Conservation (phyloP, 83 land plant genomes). For the Isoetes engelmannii region DNA sequence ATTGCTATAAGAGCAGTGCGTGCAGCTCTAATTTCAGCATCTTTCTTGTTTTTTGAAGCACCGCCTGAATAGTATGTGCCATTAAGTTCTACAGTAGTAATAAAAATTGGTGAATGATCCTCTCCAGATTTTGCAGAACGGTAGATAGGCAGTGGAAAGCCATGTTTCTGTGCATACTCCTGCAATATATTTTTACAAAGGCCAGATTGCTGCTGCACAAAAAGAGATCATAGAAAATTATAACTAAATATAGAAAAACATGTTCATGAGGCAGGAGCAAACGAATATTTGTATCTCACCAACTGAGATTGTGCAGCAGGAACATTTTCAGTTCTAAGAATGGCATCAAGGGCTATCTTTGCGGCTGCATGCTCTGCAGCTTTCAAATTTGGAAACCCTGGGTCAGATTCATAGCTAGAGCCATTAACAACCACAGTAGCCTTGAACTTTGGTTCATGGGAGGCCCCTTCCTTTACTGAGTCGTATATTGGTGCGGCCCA, state of each 20-base stretch:
- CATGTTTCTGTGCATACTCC: constrained; percentile 8
- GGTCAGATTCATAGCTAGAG: constrained; percentile 50
- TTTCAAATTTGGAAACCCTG: constrained; percentile 57
- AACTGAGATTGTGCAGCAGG: too few relatives aligned
- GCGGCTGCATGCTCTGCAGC: constrained; percentile 89
- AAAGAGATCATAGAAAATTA: too few relatives aligned
- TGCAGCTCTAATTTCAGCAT: constrained; percentile 29
- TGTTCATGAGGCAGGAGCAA: too few relatives aligned
- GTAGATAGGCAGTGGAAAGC: constrained; percentile 25
- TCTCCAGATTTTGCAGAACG: constrained; percentile 4
- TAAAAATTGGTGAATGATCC: constrained; percentile 2
- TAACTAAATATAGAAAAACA: too few relatives aligned
- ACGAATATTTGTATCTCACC: too few relatives aligned
- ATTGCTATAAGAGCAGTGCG: constrained; percentile 22
- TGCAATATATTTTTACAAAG: constrained; percentile 38
- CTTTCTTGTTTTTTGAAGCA: constrained; percentile 25
- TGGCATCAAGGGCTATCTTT: constrained; percentile 56
- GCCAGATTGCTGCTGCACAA: constrained; percentile 36
- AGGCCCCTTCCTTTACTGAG: constrained; percentile 59
- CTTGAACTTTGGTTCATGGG: constrained; percentile 61
- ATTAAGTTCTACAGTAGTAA: constrained; percentile 19
- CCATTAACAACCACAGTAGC: constrained; percentile 60
- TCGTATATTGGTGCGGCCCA: constrained; percentile 59
- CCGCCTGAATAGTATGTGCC: constrained; percentile 25
- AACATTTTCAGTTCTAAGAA: constrained; percentile 34